These are phyloP conservation scores for Sordariomycetes sp. DNA, from an alignment of 2,329 filamentous ascomycete species.

Conservation along the genomic window DNA sequence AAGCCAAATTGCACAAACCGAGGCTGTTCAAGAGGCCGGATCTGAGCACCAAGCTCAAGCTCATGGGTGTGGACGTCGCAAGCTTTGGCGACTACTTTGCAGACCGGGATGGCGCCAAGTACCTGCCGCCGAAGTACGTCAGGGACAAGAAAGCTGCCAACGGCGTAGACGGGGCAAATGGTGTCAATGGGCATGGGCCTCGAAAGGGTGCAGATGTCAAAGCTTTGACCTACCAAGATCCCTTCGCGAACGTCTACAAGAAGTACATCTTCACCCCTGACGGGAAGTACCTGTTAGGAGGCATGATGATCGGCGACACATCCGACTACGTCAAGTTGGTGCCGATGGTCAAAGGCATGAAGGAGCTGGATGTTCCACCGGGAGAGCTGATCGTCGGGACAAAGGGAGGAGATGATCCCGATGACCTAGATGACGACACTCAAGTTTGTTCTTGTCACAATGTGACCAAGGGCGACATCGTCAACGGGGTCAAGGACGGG, in stretches of 20 bases:
- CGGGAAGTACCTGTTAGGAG: conserved; percentile 83
- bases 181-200: background rate
- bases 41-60: conserved; percentile 83
- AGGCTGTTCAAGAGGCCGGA: conserved; percentile 73
- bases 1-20: conserved; percentile 62
- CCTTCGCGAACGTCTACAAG: conserved; percentile 83
- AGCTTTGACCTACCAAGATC: conserved; percentile 79
- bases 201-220: conserved; percentile 45
- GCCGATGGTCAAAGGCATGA: conserved; percentile 77
- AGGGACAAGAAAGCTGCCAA: conserved; percentile 26
- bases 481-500: conserved; percentile 63
- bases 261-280: conserved; percentile 88
- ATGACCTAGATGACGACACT: conserved; percentile 74
- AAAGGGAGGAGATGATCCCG: conserved; percentile 64
- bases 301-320: conserved; percentile 95
- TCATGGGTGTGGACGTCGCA: conserved; percentile 83
- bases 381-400: conserved; percentile 77
- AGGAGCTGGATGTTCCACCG: conserved; percentile 67
- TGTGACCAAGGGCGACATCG: conserved; percentile 75
- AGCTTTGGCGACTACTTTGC: conserved; percentile 94
- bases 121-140: conserved; percentile 52
- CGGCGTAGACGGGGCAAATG: no score
- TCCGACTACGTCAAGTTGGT: conserved; percentile 85
- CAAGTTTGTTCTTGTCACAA: conserved; percentile 94
- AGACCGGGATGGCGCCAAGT: conserved; percentile 71